Base-by-base conservation (phyloP, 768 basidiomycete species). In the Suillus bovinus region DNA sequence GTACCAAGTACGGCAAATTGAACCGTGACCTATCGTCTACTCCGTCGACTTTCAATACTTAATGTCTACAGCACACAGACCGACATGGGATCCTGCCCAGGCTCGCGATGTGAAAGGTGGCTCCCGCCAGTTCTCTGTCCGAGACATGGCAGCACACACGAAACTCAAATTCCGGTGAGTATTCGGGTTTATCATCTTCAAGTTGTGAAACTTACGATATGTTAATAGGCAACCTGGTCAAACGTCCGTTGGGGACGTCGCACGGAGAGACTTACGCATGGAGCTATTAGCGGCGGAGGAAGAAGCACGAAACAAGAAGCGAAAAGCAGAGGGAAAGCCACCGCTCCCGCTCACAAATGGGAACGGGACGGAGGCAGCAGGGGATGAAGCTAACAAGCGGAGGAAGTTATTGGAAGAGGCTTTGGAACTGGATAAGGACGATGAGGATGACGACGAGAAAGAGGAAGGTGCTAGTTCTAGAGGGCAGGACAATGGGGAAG, bases 21-120 rank as follows among this genome's bases (percentile, higher is more conserved):
- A n/a, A n/a, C n/a, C n/a, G n/a, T n/a, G n/a, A n/a, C n/a, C n/a
- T n/a, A n/a, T n/a, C n/a, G n/a, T n/a, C n/a, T n/a, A 55, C 38
- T 56, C 55, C 36, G 27, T 39, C 55, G 16, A 56, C 38, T 27
- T 39, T 56, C 29, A 13, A 54, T 1, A 61, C 38, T n/a, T n/a
- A 42, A 93, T 93, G 92, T 94, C 93, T 59, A 94, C 91, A 80
- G 92, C 92, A 4, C 93, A 95, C 75, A 87, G 93, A 78, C 93
- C 93, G 69, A 96, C 93, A 86, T 99, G 96, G 96, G 93, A 96
- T 67, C 96, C 96, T 2, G 95, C 96, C 0, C 93, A 96, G 76
- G 96, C 93, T 38, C 86, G 87, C 69, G 94, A 97, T 77, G 88
- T 94, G 64, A 94, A 93, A 73, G 91, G 91, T 4, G 94, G 93